Base-by-base conservation (phyloP, 2,329 filamentous ascomycete species). In the Xylariaceae sp. region DNA sequence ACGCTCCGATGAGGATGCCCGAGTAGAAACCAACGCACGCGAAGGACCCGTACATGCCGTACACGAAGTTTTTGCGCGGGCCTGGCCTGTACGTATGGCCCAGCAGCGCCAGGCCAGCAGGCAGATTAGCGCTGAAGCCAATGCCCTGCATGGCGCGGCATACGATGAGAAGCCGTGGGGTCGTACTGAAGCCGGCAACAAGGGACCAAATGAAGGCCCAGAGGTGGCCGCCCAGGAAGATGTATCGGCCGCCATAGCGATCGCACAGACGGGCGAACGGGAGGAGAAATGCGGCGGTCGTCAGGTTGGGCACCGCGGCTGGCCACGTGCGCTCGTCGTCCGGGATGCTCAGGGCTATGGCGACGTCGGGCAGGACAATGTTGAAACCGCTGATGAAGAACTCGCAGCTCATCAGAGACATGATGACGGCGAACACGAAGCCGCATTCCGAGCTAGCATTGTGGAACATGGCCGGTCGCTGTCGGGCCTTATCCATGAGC, bases 311-410 rank as follows among this genome's bases (percentile, higher is more conserved):
- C 42, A 84, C 77, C 62, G 71, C 85, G 68, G 71, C 83, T 63
- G 71, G 87, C 87, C 82, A 89, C 71, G 72, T 88, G 69, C 66
- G 79, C 61, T 65, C 83, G 40, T 65, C 77, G 65, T 70, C 76
- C 0, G 87, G 81, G 39, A 94, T 90, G 37, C 81, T 51, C 3
- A 94, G 76, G 1, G 81, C 77, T 10, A 69, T 65, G 10, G 82
- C 74, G 2, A 94, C 68, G 0, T 81, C 81, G 0, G 89, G 88
- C 0, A 92, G 70, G 22, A 92, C 80, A 61, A 87, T 86, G 55
- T 80, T 80, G 68, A 92, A 94, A 30, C 89, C 89, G 44, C 85
- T 87, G 47, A 92, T 80, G 65, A 86, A 87, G 70, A 86, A 92
- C 71, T 92, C 88, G 76, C 82, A 63, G 53, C 84, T 73, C 51